Conservation (phyloP, 176 grass and related monocot genomes). For the Paspalum vaginatum region DNA sequence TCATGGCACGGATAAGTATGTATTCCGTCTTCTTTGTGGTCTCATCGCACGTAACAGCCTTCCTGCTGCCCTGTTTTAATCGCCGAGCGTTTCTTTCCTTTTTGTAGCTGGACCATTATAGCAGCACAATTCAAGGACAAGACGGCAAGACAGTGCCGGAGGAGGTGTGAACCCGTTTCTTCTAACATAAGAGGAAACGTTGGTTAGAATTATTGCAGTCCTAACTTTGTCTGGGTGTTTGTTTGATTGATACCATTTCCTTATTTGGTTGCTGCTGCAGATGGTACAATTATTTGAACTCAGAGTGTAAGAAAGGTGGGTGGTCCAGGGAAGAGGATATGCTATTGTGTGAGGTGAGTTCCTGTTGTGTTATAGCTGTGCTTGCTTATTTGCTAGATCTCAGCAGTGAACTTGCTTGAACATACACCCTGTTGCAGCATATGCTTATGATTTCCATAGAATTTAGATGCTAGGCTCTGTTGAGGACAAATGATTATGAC, state of each 20-base stretch:
- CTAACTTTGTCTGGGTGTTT: background rate
- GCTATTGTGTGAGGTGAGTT: slow-evolving; percentile 89
- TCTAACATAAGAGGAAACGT: background rate
- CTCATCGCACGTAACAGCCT: background rate
- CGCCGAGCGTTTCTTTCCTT: slow-evolving; percentile 9
- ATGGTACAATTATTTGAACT: slow-evolving; percentile 97
- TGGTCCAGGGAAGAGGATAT: slow-evolving; percentile 93
- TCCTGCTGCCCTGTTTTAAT: slow-evolving; percentile 16
- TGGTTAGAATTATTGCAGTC: background rate
- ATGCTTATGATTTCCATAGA: background rate
- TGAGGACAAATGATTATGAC: background rate
- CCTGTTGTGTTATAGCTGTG: slow-evolving; percentile 31
- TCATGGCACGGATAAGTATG: slow-evolving; percentile 88
- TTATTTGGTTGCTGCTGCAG: slow-evolving; percentile 42
- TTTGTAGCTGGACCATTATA: slow-evolving; percentile 75
- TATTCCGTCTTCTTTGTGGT: background rate
- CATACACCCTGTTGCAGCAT: background rate
- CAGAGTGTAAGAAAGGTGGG: slow-evolving; percentile 97
- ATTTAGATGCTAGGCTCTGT: background rate
- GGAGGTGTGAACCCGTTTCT: slow-evolving; percentile 60
- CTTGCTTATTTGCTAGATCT: slow-evolving; percentile 3
- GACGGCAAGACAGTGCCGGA: slow-evolving; percentile 86
- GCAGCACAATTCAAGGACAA: slow-evolving; percentile 93
- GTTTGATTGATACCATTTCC: background rate
- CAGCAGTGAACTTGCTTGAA: slow-evolving; percentile 7